Evolutionary conservation across 1,139 yeast species (phyloP).

Genomic region (Zygotorulaspora mrakii): DNA sequence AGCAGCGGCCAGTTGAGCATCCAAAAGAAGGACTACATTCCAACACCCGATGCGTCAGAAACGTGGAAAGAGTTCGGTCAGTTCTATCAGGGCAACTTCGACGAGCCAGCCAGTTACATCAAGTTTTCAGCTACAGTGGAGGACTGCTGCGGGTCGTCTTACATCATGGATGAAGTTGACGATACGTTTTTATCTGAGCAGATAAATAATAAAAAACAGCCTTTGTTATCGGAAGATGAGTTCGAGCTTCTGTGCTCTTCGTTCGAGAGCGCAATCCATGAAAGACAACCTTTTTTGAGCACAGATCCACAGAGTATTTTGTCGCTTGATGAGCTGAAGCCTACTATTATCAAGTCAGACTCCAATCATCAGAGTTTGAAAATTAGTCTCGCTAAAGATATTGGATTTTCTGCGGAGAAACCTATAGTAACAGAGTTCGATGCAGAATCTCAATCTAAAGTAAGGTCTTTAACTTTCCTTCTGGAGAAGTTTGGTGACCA

Average conservation of each 20-base stretch:
- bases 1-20: slow-evolving; percentile 32
- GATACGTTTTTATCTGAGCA: slow-evolving; percentile 53
- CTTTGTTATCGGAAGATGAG: slow-evolving; percentile 65
- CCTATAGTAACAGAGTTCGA: slow-evolving; percentile 41
- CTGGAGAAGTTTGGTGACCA: slow-evolving; percentile 62
- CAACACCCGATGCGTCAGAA: slow-evolving; percentile 93
- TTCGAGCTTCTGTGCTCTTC: slow-evolving; percentile 76
- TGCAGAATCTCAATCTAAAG: slow-evolving; percentile 37
- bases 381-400: slow-evolving; percentile 26
- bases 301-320: slow-evolving; percentile 81
- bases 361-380: slow-evolving; percentile 29
- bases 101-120: slow-evolving; percentile 74
- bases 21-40: slow-evolving; percentile 67
- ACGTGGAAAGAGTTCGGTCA: slow-evolving; percentile 74
- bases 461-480: slow-evolving; percentile 50
- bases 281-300: slow-evolving; percentile 81
- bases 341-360: slow-evolving; percentile 40
- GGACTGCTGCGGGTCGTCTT: slow-evolving; percentile 81
- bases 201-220: slow-evolving; percentile 38
- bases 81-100: slow-evolving; percentile 65
- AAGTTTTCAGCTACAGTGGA: slow-evolving; percentile 93
- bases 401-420: slow-evolving; percentile 21
- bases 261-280: slow-evolving; percentile 69
- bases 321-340: slow-evolving; percentile 62
- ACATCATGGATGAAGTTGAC: slow-evolving; percentile 88